Conservation (phyloP, 805 yeast genomes). For the Vanderwaltozyma tropicalis region DNA sequence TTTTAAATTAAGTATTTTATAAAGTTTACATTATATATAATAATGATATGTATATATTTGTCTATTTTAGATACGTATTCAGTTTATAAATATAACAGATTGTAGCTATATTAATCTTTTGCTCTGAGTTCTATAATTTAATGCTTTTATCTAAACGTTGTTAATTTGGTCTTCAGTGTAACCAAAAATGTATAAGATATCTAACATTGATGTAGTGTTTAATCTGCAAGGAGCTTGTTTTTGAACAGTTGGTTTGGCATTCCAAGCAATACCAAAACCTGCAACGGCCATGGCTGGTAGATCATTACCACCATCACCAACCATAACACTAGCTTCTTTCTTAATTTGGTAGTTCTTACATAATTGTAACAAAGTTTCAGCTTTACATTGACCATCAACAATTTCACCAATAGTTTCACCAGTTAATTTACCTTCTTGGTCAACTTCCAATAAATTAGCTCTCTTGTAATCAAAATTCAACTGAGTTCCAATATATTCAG, state of each 20-base stretch:
- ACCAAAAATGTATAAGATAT: constrained; percentile 75
- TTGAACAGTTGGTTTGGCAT: constrained; percentile 92
- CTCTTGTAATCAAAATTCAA: constrained; percentile 76
- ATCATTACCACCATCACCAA: constrained; percentile 98
- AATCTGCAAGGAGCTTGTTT: constrained; percentile 69
- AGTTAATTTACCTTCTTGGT: constrained; percentile 40
- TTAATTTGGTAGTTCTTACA: constrained; percentile 45
- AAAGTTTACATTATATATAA: too few relatives aligned
- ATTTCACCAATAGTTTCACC: constrained; percentile 74
- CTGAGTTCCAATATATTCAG: constrained; percentile 55
- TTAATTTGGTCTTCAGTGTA: constrained; percentile 34
- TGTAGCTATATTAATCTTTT: too few relatives aligned
- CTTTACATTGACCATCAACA: constrained; percentile 81
- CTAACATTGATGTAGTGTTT: constrained; percentile 63
- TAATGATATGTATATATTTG: too few relatives aligned
- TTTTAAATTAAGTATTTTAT: too few relatives aligned
- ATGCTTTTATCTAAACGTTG: too few relatives aligned
- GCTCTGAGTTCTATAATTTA: too few relatives aligned
- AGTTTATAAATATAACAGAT: not conserved
- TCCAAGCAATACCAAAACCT: constrained; percentile 94
- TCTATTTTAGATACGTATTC: too few relatives aligned
- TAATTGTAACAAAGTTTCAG: constrained; percentile 53
- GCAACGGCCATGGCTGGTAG: constrained; percentile 83
- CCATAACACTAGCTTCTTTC: constrained; percentile 54
- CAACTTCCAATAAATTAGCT: constrained; percentile 61